Conservation (phyloP, 2,329 filamentous ascomycete species). For the Fusarium sp. region DNA sequence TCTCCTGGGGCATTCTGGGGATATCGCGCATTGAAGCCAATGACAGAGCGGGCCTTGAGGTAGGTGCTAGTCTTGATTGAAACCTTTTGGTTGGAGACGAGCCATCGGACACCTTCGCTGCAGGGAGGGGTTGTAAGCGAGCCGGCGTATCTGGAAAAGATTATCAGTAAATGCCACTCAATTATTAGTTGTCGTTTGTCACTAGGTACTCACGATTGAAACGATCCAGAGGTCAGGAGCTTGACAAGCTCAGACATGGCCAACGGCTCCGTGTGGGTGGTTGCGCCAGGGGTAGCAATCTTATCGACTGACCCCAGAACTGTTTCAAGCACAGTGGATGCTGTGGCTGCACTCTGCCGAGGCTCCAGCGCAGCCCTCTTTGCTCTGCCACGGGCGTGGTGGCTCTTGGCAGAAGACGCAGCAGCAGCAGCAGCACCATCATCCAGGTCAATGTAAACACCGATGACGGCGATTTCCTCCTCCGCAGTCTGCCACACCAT, state of each 20-base stretch:
- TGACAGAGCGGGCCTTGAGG: conserved; percentile 62
- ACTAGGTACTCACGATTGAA: conserved; percentile 43
- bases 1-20: conserved; percentile 62
- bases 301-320: conserved; percentile 50
- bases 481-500: conserved; percentile 46
- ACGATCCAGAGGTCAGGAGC: conserved; percentile 46
- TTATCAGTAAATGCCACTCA: conserved; percentile 17
- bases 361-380: conserved; percentile 10
- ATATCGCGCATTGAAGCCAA: conserved; percentile 67
- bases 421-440: conserved; percentile 21
- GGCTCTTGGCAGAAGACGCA: not conserved
- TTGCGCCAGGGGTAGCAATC: conserved; percentile 54
- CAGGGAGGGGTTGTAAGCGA: conserved; percentile 74
- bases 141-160: conserved; percentile 59
- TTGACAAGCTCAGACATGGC: conserved; percentile 56
- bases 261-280: conserved; percentile 52
- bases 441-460: conserved; percentile 42
- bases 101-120: conserved; percentile 66
- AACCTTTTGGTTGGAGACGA: conserved; percentile 62
- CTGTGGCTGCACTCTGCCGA: conserved; percentile 14
- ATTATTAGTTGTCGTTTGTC: not conserved
- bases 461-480: conserved; percentile 46
- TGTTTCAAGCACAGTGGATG: conserved; percentile 49
- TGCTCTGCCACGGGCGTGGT: not conserved
- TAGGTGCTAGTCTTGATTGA: conserved; percentile 61